Evolutionary conservation across 441 rosid species (phyloP).

Genomic region (Croton setiger): DNA sequence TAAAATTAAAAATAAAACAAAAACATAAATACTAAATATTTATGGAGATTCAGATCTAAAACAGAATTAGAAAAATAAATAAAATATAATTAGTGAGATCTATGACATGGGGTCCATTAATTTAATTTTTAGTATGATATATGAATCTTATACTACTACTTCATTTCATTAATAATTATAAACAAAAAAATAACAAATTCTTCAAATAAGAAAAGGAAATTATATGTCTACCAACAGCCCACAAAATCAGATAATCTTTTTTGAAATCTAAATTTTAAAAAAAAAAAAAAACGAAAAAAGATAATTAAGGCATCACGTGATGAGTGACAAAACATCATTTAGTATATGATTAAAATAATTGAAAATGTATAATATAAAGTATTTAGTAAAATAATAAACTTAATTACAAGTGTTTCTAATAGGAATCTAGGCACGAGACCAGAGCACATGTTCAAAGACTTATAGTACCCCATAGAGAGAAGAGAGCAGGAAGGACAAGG

Average conservation of each 20-base stretch:
- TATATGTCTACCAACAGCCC: background rate
- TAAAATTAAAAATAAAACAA: too few relatives aligned
- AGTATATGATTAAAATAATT: background rate
- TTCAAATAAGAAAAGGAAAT: background rate
- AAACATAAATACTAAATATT: too few relatives aligned
- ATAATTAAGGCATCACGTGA: constrained; percentile 36
- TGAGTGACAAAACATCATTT: constrained; percentile 22
- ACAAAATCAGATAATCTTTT: constrained; percentile 17
- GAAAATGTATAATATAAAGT: background rate
- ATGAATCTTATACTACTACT: background rate
- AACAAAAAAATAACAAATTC: background rate
- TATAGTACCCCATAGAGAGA: too few relatives aligned
- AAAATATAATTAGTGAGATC: constrained; percentile 25
- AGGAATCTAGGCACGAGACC: constrained; percentile 36
- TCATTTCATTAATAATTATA: too few relatives aligned
- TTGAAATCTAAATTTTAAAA: background rate
- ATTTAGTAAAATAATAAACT: constrained; percentile 14
- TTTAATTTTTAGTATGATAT: background rate
- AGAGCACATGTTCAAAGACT: constrained; percentile 26
- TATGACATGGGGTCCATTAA: constrained; percentile 23
- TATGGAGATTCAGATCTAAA: constrained; percentile 38
- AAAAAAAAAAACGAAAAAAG: too few relatives aligned
- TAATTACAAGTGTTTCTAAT: constrained; percentile 10
- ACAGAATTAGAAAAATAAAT: constrained; percentile 1
- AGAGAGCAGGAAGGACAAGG: too few relatives aligned